Conservation (phyloP, 306 rosid species). For the Cicer yamashitae region DNA sequence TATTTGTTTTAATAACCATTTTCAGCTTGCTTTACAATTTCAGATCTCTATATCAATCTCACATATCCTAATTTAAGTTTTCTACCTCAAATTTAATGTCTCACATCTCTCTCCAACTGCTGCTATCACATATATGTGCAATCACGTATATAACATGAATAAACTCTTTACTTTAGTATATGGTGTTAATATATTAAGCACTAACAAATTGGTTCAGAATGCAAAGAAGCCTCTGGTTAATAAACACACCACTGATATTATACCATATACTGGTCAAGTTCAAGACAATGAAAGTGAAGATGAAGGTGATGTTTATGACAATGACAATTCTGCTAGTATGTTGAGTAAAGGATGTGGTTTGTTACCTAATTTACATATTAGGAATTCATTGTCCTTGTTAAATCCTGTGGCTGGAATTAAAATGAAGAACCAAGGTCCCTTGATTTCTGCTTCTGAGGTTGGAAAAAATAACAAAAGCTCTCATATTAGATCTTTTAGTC, state of each 20-base stretch:
- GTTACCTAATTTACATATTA: constrained; percentile 63
- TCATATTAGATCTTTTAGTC: constrained; percentile 60
- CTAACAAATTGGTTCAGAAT: constrained; percentile 51
- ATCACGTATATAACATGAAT: too few species aligned
- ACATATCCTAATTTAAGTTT: too few species aligned
- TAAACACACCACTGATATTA: constrained; percentile 50
- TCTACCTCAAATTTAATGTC: too few species aligned
- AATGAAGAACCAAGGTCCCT: constrained; percentile 49
- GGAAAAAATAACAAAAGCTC: constrained; percentile 55
- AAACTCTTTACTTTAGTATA: too few species aligned
- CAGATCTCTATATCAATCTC: too few species aligned
- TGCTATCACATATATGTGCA: too few species aligned
- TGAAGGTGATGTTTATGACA: constrained; percentile 41
- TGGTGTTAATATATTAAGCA: too few species aligned
- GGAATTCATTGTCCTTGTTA: constrained; percentile 72
- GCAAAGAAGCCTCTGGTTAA: constrained; percentile 51
- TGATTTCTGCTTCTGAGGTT: constrained; percentile 46
- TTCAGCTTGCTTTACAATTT: too few species aligned
- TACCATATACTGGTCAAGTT: constrained; percentile 49
- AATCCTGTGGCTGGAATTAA: constrained; percentile 69
- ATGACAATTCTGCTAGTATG: constrained; percentile 52
- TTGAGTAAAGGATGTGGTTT: constrained; percentile 82
- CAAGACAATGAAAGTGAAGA: constrained; percentile 70
- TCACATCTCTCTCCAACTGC: too few species aligned
- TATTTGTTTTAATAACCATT: too few species aligned